Evolutionary conservation across 2,329 filamentous ascomycete species (phyloP).

Genomic region (Claviceps maximensis): DNA sequence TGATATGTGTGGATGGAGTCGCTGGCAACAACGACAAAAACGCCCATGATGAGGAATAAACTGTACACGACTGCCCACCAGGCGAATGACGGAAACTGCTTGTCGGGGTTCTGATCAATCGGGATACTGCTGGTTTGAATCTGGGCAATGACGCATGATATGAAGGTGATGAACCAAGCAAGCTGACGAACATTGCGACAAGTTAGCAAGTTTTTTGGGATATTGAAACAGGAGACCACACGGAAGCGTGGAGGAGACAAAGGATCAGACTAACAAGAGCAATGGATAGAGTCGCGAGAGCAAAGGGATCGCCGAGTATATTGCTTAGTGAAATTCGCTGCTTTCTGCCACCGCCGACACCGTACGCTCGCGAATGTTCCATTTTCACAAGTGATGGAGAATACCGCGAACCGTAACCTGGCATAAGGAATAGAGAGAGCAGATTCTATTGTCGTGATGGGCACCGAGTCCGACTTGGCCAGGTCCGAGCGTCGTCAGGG

Average conservation of each 20-base stretch:
- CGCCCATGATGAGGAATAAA: conserved; percentile 66
- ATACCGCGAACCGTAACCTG: conserved; percentile 57
- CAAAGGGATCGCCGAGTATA: conserved; percentile 92
- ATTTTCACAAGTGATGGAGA: conserved; percentile 71
- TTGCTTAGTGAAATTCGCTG: conserved; percentile 58
- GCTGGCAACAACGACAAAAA: conserved; percentile 72
- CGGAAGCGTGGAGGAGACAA: neutral
- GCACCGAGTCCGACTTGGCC: neutral
- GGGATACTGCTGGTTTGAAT: conserved; percentile 27
- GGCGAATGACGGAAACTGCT: conserved; percentile 65
- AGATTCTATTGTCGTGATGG: neutral
- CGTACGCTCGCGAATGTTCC: conserved; percentile 53
- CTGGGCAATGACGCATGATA: conserved; percentile 67
- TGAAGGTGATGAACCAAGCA: conserved; percentile 87
- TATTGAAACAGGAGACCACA: neutral
- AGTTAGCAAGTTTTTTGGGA: neutral
- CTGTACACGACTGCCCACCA: conserved; percentile 90
- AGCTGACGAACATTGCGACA: conserved; percentile 41
- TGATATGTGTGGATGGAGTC: conserved; percentile 80
- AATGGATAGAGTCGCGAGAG: conserved; percentile 87
- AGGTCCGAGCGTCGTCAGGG: neutral
- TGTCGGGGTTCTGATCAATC: conserved; percentile 10
- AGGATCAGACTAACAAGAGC: conserved; percentile 40
- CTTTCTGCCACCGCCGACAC: conserved; percentile 42
- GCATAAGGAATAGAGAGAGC: conserved; percentile 43